These are phyloP conservation scores for Suillus bovinus DNA, from an alignment of 768 basidiomycete genomes.

Conservation along the genomic window DNA sequence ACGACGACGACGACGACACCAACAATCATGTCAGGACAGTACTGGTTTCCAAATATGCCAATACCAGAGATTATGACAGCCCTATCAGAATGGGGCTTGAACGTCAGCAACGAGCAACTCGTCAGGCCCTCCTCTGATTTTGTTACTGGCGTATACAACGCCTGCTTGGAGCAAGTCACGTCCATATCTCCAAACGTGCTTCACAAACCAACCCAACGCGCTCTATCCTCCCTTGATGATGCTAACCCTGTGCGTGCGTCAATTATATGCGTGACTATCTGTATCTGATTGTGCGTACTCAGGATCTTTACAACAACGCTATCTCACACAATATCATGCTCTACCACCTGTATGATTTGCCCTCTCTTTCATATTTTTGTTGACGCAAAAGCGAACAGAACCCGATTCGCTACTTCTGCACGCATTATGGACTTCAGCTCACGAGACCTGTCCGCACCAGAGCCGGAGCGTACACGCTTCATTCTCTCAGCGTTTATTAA, in stretches of 20 bases:
- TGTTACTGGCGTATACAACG: constrained; percentile 66
- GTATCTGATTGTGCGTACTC: neutral
- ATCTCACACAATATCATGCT: constrained; percentile 64
- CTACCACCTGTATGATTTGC: constrained; percentile 57
- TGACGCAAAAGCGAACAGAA: constrained; percentile 36
- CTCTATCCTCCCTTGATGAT: constrained; percentile 50
- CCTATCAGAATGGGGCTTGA: constrained; percentile 68
- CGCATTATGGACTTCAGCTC: constrained; percentile 76
- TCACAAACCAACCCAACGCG: constrained; percentile 56
- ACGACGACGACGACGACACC: neutral
- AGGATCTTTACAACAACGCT: constrained; percentile 70
- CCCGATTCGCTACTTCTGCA: constrained; percentile 72
- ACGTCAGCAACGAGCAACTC: constrained; percentile 68
- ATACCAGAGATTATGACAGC: constrained; percentile 62
- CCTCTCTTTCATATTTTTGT: neutral
- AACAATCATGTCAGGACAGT: constrained; percentile 35
- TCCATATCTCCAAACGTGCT: constrained; percentile 59
- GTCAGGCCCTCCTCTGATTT: constrained; percentile 67
- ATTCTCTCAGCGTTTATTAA: constrained; percentile 90
- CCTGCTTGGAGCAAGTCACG: constrained; percentile 73
- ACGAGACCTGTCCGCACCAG: constrained; percentile 72
- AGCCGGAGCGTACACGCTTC: constrained; percentile 69
- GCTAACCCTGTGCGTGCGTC: constrained; percentile 51
- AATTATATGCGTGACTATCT: neutral
- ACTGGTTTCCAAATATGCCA: constrained; percentile 68